Evolutionary conservation across 345 rosid species (phyloP).

Genomic region (Acer campestre): DNA sequence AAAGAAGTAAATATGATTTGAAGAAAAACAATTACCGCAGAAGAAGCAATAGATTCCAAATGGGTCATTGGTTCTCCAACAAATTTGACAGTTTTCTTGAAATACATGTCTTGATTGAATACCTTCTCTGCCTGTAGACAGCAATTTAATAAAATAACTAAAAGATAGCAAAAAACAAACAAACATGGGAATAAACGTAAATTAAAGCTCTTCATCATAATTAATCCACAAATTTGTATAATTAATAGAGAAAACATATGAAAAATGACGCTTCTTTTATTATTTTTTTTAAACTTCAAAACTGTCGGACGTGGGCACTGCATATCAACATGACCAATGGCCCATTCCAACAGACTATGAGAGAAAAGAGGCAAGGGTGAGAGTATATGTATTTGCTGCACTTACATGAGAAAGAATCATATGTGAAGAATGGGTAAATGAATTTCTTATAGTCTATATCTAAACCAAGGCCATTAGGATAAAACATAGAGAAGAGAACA

Average conservation of each 20-base stretch:
- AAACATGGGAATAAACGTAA: neutral
- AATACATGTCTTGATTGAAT: constrained; percentile 87
- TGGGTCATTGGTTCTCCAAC: constrained; percentile 98
- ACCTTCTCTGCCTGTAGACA: constrained; percentile 90
- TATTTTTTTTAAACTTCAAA: neutral
- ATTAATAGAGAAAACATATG: neutral
- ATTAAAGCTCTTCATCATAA: neutral
- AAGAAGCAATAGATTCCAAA: constrained; percentile 94
- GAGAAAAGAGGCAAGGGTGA: neutral
- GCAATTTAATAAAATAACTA: constrained; percentile 7
- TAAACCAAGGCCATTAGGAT: neutral
- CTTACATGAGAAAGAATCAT: neutral
- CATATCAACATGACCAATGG: neutral
- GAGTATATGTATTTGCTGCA: neutral
- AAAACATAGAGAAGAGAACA: neutral
- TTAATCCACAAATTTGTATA: neutral
- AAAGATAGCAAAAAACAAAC: neutral
- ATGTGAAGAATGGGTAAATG: neutral
- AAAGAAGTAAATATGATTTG: neutral
- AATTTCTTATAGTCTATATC: neutral
- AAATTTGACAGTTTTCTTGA: constrained; percentile 84
- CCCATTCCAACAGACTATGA: neutral
- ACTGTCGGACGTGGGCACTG: neutral
- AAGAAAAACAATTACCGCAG: constrained; percentile 68
- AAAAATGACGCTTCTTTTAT: neutral